phyloP scores from a whole-genome alignment of 306 rosid species.

The Cucurbita argyrosperma region DNA sequence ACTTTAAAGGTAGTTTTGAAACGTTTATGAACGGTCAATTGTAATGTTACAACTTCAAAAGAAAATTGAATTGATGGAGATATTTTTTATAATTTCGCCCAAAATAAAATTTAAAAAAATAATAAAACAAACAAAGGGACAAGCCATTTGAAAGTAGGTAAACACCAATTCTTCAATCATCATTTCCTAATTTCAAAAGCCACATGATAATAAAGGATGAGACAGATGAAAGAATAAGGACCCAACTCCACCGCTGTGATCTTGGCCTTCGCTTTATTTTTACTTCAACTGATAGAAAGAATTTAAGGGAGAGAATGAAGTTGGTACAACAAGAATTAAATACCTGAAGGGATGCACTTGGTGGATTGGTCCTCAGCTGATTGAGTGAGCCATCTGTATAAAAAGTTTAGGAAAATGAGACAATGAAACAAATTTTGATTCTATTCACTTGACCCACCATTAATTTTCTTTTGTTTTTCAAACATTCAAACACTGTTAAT shows the following conservation, averaged over 20 bases:
- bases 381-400: background rate
- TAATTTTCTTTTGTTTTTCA: background rate
- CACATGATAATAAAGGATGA: conserved; percentile 2
- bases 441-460: background rate
- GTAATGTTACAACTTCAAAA: too few relatives aligned
- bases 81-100: too few relatives aligned
- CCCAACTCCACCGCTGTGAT: conserved; percentile 13
- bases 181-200: conserved; percentile 6
- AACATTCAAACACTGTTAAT: background rate
- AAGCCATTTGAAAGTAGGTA: too few relatives aligned
- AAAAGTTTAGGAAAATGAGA: background rate
- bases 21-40: too few relatives aligned
- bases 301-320: background rate
- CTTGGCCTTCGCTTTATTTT: conserved; percentile 4
- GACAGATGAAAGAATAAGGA: conserved; percentile 13
- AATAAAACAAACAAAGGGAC: too few relatives aligned
- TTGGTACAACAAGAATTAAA: background rate
- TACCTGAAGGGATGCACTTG: background rate
- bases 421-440: background rate
- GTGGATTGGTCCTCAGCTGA: background rate
- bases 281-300: background rate
- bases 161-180: too few relatives aligned
- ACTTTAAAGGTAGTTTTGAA: too few relatives aligned
- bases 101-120: too few relatives aligned
- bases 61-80: too few relatives aligned